Evolutionary conservation across 106 monocot species (phyloP).

Genomic region (Dendrobium chrysotoxum): DNA sequence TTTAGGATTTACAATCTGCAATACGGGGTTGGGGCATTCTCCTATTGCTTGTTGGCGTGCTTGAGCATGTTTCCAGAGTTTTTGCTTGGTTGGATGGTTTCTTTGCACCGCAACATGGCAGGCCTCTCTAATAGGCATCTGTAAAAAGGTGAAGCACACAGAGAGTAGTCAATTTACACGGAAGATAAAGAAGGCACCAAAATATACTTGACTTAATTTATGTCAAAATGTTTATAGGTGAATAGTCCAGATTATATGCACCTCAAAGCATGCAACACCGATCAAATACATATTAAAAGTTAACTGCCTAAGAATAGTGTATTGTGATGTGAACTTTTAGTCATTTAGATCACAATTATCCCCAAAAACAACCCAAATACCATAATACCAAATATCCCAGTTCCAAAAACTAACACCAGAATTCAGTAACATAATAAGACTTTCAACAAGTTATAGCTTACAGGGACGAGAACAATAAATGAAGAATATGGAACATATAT

Average conservation of each 20-base stretch:
- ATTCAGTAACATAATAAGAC: no score
- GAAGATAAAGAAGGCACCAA: not conserved
- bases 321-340: no score
- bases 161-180: not conserved
- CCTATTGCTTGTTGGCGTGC: conserved; percentile 66
- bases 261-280: no score
- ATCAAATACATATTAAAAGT: no score
- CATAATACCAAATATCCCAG: not conserved
- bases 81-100: conserved; percentile 69
- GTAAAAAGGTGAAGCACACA: not conserved
- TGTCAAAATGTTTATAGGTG: not conserved
- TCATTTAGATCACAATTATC: not conserved
- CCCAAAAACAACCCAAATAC: not conserved
- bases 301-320: no score
- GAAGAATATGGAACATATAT: no score
- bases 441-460: no score
- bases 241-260: not conserved
- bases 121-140: conserved; percentile 91
- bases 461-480: no score
- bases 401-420: no score
- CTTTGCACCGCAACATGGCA: conserved; percentile 92
- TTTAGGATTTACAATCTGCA: conserved; percentile 68
- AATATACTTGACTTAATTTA: not conserved
- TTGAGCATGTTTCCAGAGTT: conserved; percentile 79
- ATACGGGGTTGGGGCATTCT: conserved; percentile 47